Evolutionary conservation across 2,329 filamentous ascomycete species (phyloP).

Genomic region (Rhynchosporium agropyri): DNA sequence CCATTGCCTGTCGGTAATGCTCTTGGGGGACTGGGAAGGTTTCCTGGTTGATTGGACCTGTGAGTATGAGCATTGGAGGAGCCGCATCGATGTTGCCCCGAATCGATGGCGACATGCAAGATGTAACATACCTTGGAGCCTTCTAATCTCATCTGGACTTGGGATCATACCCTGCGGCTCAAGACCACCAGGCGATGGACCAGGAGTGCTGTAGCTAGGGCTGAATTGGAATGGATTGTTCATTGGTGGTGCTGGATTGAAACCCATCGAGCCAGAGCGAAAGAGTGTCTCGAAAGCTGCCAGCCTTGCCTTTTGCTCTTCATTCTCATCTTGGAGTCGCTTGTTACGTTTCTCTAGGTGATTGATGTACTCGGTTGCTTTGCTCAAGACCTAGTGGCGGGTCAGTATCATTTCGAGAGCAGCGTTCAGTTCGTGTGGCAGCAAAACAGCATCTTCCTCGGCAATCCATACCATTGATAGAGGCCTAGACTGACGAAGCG

Average conservation of each 20-base stretch:
- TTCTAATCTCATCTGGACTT: slow-evolving; percentile 65
- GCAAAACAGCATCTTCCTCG: neutral
- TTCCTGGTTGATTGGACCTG: slow-evolving; percentile 40
- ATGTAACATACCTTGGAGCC: slow-evolving; percentile 31
- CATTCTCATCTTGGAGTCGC: slow-evolving; percentile 79
- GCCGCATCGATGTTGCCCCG: neutral
- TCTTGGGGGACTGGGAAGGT: slow-evolving; percentile 40
- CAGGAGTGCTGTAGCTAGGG: slow-evolving; percentile 39
- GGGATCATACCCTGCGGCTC: slow-evolving; percentile 63
- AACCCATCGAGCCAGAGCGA: slow-evolving; percentile 69
- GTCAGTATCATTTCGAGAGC: neutral
- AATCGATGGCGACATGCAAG: neutral
- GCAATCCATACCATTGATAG: neutral
- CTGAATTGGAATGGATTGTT: slow-evolving; percentile 42
- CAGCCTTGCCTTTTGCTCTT: slow-evolving; percentile 74
- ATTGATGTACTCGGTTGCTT: slow-evolving; percentile 94
- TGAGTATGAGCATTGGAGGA: slow-evolving; percentile 1
- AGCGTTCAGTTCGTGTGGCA: neutral
- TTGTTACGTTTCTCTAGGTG: slow-evolving; percentile 91
- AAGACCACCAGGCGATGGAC: slow-evolving; percentile 35
- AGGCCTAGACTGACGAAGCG: neutral
- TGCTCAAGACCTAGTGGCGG: slow-evolving; percentile 65
- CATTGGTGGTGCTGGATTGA: slow-evolving; percentile 56
- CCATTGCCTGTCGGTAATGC: slow-evolving; percentile 54
- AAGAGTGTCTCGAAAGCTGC: slow-evolving; percentile 79